Conservation (phyloP, 805 yeast species). For the Saturnispora gosingensis region DNA sequence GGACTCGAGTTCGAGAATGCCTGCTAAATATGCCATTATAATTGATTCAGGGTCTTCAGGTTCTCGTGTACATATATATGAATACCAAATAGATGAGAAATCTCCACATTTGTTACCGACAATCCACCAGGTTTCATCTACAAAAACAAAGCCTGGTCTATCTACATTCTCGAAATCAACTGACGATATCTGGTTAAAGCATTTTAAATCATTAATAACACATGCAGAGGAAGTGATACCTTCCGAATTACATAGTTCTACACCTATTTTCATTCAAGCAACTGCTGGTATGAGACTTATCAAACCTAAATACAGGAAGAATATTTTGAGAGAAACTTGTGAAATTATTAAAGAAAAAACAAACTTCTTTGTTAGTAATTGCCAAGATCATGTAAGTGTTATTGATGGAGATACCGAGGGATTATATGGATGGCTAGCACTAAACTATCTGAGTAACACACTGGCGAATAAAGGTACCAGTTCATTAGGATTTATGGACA, state of each 20-base stretch:
- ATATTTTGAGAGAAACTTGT: conserved; percentile 56
- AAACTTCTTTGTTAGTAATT: conserved; percentile 46
- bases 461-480: conserved; percentile 40
- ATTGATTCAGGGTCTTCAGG: conserved; percentile 96
- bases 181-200: conserved; percentile 57
- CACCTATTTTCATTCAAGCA: conserved; percentile 87
- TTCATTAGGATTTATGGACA: conserved; percentile 91
- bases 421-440: conserved; percentile 87
- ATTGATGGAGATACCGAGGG: conserved; percentile 96
- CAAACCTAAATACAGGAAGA: conserved; percentile 41
- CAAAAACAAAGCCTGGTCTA: conserved; percentile 75
- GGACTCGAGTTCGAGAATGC: not conserved
- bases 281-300: conserved; percentile 95
- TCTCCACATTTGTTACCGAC: conserved; percentile 15
- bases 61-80: conserved; percentile 74
- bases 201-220: conserved; percentile 53
- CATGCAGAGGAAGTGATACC: conserved; percentile 73
- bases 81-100: conserved; percentile 44
- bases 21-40: conserved; percentile 63
- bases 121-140: conserved; percentile 49
- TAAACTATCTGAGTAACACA: conserved; percentile 72
- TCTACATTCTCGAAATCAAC: conserved; percentile 54
- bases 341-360: conserved; percentile 42
- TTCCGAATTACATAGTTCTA: conserved; percentile 41
- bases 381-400: conserved; percentile 66